Evolutionary conservation across 352 stramenopile species (phyloP).

Genomic region (Globisporangium parvum): DNA sequence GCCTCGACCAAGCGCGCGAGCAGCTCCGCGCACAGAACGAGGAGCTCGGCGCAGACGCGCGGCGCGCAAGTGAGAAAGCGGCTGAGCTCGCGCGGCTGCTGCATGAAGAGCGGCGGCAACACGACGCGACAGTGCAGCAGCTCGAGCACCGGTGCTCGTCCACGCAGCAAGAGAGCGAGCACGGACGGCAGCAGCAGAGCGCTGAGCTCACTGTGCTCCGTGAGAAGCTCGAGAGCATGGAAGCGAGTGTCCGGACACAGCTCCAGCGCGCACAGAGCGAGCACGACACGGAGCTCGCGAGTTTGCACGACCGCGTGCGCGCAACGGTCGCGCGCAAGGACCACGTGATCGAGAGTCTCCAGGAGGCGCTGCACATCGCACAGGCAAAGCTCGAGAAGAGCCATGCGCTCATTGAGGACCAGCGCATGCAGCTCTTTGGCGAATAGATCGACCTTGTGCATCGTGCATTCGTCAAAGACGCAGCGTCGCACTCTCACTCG

Average conservation of each 20-base stretch:
- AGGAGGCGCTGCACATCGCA: slow-evolving; percentile 64
- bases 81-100: slow-evolving; percentile 45
- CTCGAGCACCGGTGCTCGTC: slow-evolving; percentile 39
- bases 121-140: slow-evolving; percentile 33
- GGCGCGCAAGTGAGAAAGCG: slow-evolving; percentile 39
- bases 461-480: no score
- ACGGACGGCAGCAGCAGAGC: slow-evolving; percentile 34
- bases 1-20: slow-evolving; percentile 42
- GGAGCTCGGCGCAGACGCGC: slow-evolving; percentile 31
- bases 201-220: slow-evolving; percentile 34
- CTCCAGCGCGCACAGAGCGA: slow-evolving; percentile 35
- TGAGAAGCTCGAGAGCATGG: slow-evolving; percentile 36
- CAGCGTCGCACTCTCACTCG: no score
- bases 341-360: slow-evolving; percentile 48
- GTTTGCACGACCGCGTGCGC: slow-evolving; percentile 66
- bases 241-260: slow-evolving; percentile 36
- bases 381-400: slow-evolving; percentile 76
- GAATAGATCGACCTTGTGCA: slow-evolving; percentile 13
- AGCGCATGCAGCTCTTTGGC: slow-evolving; percentile 62
- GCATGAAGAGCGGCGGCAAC: slow-evolving; percentile 50
- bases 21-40: slow-evolving; percentile 43
- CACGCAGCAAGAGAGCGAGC: slow-evolving; percentile 34
- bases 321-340: slow-evolving; percentile 65
- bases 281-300: slow-evolving; percentile 51
- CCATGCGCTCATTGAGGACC: slow-evolving; percentile 65